Conservation (phyloP, 2,329 filamentous ascomycete species). For the Fusarium tuaranense region DNA sequence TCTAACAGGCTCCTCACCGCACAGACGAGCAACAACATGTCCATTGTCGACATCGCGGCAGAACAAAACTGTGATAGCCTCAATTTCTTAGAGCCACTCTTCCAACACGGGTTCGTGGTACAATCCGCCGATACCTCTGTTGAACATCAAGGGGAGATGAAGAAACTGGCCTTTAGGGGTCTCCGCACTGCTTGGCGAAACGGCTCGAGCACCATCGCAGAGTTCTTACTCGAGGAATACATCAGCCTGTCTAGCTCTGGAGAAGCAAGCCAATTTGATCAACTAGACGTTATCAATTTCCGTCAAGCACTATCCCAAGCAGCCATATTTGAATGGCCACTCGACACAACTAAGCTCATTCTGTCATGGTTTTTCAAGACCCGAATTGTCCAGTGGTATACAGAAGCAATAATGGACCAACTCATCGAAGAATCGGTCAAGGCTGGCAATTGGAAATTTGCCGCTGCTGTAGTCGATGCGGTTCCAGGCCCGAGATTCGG, state of each 20-base stretch:
- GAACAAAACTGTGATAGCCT: neutral
- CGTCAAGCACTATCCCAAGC: neutral
- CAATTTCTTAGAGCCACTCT: fast-evolving
- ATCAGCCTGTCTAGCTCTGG: neutral
- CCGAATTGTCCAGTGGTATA: neutral
- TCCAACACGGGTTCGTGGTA: neutral
- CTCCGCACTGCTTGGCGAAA: neutral
- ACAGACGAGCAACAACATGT: neutral
- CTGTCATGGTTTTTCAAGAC: neutral
- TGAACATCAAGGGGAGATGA: neutral
- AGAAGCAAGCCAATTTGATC: neutral
- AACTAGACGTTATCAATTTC: neutral
- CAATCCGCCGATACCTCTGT: too few species aligned
- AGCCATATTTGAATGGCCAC: neutral
- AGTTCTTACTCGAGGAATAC: neutral
- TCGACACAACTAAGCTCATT: neutral
- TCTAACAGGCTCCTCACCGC: neutral
- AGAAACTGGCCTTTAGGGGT: neutral
- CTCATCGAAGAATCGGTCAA: neutral
- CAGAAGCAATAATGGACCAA: neutral
- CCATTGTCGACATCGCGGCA: neutral
- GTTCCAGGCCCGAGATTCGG: neutral
- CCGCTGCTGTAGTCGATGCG: neutral
- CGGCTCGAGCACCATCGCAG: neutral
- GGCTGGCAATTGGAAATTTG: neutral